Base-by-base conservation (phyloP, 176 grass and related monocot genomes). In the Puccinellia tenuiflora region DNA sequence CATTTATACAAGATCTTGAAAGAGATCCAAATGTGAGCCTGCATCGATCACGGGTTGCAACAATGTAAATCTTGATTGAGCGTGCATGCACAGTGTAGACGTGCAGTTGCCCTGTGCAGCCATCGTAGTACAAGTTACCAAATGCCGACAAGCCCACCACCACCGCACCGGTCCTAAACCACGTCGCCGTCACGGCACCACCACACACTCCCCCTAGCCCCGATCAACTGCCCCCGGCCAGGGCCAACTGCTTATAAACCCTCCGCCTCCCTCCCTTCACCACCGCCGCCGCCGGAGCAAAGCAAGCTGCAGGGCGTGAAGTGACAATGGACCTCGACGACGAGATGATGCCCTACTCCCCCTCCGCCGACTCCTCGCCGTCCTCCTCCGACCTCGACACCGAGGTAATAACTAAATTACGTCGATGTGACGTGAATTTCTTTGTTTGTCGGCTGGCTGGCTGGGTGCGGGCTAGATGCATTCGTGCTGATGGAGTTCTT, bases 311-410 rank as follows among this genome's bases (percentile, higher is more conserved):
- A 20, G 45, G 52, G 65, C 64, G 12, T 20, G 28, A 7, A 16
- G 42, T 43, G 42, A 29, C 31, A 37, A 93, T 99, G 97, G 97
- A 96, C 79, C 50, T 80, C 38, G 89, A 96, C 54, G 71, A 75
- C 63, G 91, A 89, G 72, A 85, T 88, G 77, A 79, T 96, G 39
- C 93, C 91, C 9, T 96, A 91, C 38, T 96, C 93, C 7, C 88
- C 97, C 20, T 88, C 97, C 28, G 87, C 88, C 33, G 85, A 93
- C 84, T 94, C 93, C 37, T 99, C 93, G 66, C 77, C 75, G 50
- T 99, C 89, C 37, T 99, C 97, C 78, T 99, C 96, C 85, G 96
- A 99, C 83, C 89, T 99, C 63, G 96, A 99, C 86, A 99, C 96
- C 22, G 93, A 99, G 93, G 96, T 98, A 81, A 25, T 93, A 79